phyloP scores from a whole-genome alignment of 1,139 yeast genomes.

The Neolecta irregularis region DNA sequence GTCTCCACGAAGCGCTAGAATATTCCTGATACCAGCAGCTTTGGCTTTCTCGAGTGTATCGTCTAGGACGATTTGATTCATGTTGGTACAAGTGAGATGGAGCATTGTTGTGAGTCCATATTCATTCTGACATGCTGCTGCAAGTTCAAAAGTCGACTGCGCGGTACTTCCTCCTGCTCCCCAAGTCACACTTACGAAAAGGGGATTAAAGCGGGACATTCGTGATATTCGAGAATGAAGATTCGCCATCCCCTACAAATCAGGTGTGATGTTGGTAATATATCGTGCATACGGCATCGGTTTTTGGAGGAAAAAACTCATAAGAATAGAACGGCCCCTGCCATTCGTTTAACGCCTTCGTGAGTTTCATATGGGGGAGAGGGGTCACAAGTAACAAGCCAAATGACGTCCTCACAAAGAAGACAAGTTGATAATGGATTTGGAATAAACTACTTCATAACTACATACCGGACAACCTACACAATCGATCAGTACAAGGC shows the following conservation, averaged over 20 bases:
- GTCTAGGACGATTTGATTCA: slow-evolving; percentile 62
- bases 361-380: slow-evolving; percentile 27
- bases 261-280: background rate
- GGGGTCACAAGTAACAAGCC: too few species aligned
- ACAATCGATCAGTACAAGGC: too few species aligned
- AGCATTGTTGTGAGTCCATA: slow-evolving; percentile 75
- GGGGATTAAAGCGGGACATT: slow-evolving; percentile 75
- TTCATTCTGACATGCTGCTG: slow-evolving; percentile 58
- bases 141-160: slow-evolving; percentile 69
- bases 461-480: too few species aligned
- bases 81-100: slow-evolving; percentile 92
- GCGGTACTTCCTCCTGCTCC: slow-evolving; percentile 97
- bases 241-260: slow-evolving; percentile 52
- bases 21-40: slow-evolving; percentile 61
- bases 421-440: too few species aligned
- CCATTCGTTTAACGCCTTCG: slow-evolving; percentile 38
- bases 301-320: slow-evolving; percentile 96
- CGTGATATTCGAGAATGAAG: slow-evolving; percentile 73
- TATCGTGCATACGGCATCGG: slow-evolving; percentile 43
- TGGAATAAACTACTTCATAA: too few species aligned
- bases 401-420: too few species aligned
- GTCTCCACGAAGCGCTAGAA: slow-evolving; percentile 87
- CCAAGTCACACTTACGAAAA: slow-evolving; percentile 90
- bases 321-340: slow-evolving; percentile 60
- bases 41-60: slow-evolving; percentile 63